Evolutionary conservation across 2,329 filamentous ascomycete species (phyloP), one percentile per base, ranked within the genome.

Genomic region (Apiospora sp.): DNA sequence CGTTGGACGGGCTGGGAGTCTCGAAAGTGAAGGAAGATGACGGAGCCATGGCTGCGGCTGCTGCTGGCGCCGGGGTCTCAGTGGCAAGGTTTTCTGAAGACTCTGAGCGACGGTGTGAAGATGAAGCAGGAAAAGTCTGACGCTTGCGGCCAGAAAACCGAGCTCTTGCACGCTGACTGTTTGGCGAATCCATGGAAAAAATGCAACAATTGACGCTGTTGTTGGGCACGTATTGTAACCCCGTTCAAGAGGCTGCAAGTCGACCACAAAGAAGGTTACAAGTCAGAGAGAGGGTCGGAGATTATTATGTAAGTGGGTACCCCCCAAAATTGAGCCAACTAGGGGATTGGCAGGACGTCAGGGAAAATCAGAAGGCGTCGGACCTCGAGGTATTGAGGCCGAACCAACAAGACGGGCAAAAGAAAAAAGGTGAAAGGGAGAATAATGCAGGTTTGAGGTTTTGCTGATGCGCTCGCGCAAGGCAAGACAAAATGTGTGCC

Each of bases 1-100:
- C 75, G 43, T 75, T 75, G 41, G 79, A 79, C 16, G 80, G 80
- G 58, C 80, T 81, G 1, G 78, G 78, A 3, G 77, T 77, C 72
- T 80, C 78, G 70, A 75, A 75, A 3, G 77, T 75, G 54, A 79
- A 77, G 13, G 77, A 76, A 67, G 76, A 76, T 44, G 77, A 75
- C 16, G 77, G 43, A 10, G 67, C 71, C 73, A 76, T 68, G 54
- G 68, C 74, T 67, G 75, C 74, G 54, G 68, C 74, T 67, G 75
- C 74, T 64, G 73, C 71, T 68, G 75, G 73, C 58, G 73, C 77
- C 12, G 68, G 73, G 14, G 79, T 78, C 30, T 76, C 49, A 48
- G 71, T 30, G 27, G 67, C 68, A 44, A 69, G 58, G 58, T 74
- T 74, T 41, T 75, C 75, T 70, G 71, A 72, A 68, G 71, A 73